A percentile compares a stretch with the other conserved stretches of the same genome.
Evolutionary conservation across 2,329 filamentous ascomycete genomes (phyloP).

Genomic region (Onygena corvina): DNA sequence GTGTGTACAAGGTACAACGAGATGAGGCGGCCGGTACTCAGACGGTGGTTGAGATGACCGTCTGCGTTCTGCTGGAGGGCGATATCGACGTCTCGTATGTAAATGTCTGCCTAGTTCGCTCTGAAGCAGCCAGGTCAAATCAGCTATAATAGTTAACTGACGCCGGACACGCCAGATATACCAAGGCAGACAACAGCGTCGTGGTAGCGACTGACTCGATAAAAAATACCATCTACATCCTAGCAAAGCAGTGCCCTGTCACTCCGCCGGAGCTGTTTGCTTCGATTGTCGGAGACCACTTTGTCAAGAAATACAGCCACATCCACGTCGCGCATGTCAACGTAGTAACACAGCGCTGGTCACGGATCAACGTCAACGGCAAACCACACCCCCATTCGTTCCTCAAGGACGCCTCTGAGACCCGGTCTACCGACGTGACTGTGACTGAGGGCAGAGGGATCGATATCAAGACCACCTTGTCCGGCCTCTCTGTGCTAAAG

Average conservation of each 20-base stretch:
- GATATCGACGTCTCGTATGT: constrained; percentile 71
- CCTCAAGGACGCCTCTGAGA: constrained; percentile 78
- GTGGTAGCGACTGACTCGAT: constrained; percentile 95
- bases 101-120: background rate
- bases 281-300: constrained; percentile 72
- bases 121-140: background rate
- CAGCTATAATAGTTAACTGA: constrained; percentile 2
- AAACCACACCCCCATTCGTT: constrained; percentile 93
- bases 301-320: constrained; percentile 75
- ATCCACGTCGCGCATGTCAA: constrained; percentile 74
- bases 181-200: constrained; percentile 81
- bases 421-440: constrained; percentile 64
- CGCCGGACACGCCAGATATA: constrained; percentile 52
- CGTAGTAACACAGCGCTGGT: constrained; percentile 80
- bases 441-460: constrained; percentile 58
- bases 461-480: constrained; percentile 63
- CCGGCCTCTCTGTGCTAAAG: constrained; percentile 79
- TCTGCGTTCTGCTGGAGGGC: constrained; percentile 84
- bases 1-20: constrained; percentile 85
- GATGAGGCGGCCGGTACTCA: constrained; percentile 66
- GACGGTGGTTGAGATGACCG: constrained; percentile 86
- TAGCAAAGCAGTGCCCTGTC: constrained; percentile 85
- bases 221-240: constrained; percentile 94
- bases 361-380: constrained; percentile 73
- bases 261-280: constrained; percentile 88